These are phyloP conservation scores for Diaporthe sp. DNA, from an alignment of 2,329 filamentous ascomycete genomes.

Conservation along the genomic window DNA sequence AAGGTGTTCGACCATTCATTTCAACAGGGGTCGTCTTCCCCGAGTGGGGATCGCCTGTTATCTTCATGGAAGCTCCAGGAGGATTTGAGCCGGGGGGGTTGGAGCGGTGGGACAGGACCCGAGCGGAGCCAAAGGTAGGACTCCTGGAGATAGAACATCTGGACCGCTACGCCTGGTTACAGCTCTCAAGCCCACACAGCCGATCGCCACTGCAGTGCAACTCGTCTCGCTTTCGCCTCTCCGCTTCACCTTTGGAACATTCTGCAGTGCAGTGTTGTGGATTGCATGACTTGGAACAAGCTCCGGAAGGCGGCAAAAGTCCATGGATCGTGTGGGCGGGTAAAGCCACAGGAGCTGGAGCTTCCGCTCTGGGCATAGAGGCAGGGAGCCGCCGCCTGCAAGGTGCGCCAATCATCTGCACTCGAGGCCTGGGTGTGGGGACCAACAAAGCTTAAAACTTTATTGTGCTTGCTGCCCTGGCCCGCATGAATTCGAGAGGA, in stretches of 20 bases:
- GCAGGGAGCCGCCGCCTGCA: slow-evolving; percentile 7
- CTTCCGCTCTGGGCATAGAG: slow-evolving; percentile 10
- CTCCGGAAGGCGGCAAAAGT: slow-evolving; percentile 4
- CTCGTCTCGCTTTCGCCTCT: background rate
- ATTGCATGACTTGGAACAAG: background rate
- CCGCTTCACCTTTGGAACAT: background rate
- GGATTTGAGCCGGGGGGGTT: background rate
- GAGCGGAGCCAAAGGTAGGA: background rate
- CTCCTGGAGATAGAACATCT: background rate
- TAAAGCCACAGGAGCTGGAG: slow-evolving; percentile 11
- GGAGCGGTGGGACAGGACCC: background rate
- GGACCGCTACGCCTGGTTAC: background rate
- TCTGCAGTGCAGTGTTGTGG: background rate
- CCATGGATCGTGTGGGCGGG: background rate
- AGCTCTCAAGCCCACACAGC: background rate
- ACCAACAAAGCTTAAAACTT: slow-evolving; percentile 27
- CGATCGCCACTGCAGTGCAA: background rate
- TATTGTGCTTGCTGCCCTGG: slow-evolving; percentile 24
- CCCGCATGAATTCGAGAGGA: slow-evolving; percentile 12
- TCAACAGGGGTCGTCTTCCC: slow-evolving; percentile 1
- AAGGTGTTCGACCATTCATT: background rate
- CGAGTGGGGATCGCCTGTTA: slow-evolving; percentile 17
- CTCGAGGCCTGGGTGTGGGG: background rate
- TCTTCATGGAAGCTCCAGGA: background rate
- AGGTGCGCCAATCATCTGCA: slow-evolving; percentile 27